Base-by-base conservation (phyloP, 257 asterid species). In the Eucommia ulmoides region DNA sequence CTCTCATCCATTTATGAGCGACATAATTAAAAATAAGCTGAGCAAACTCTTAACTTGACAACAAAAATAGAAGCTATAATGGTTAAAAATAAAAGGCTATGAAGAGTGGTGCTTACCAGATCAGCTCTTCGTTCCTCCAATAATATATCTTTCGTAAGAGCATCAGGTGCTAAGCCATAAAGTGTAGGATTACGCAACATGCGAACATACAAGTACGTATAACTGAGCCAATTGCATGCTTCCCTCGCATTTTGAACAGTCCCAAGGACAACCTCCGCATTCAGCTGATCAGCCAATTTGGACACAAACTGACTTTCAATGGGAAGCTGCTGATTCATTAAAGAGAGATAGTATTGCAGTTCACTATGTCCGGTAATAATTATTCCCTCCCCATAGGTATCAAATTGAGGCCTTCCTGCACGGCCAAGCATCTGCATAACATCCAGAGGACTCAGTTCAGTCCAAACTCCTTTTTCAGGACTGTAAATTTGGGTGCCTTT, bases 401-500 rank as follows among this genome's bases (percentile, higher is more conserved):
- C 83, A 49, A 65, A 76, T 47, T 76, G 83, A 49, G 83, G 83
- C 70, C 83, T 73, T 58, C 83, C 83, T 66, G 83, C 83, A 54
- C 83, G 83, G 56, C 83, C 83, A 72, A 76, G 83, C 83, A 76
- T 76, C 66, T 76, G 83, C 83, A 76, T 76, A 55, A 76, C 83
- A 64, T 76, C 83, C 52, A 76, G 69, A 53, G 83, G 83, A 50
- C 83, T 76, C 20, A 76, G 63, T 64, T 76, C 83, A 22, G 83
- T 76, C 83, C 83, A 76, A 24, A 75, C 80, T 57, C 83, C 83
- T 63, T 76, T 76, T 55, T 76, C 83, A 50, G 83, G 83, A 69
- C 69, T 76, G 61, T 76, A 76, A 42, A 76, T 76, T 50, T 76
- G 83, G 35, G 83, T 76, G 49, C 83, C 83, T 60, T 76, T 76